Base-by-base conservation (phyloP, 768 basidiomycete species). In the Chalciporus chontae region DNA sequence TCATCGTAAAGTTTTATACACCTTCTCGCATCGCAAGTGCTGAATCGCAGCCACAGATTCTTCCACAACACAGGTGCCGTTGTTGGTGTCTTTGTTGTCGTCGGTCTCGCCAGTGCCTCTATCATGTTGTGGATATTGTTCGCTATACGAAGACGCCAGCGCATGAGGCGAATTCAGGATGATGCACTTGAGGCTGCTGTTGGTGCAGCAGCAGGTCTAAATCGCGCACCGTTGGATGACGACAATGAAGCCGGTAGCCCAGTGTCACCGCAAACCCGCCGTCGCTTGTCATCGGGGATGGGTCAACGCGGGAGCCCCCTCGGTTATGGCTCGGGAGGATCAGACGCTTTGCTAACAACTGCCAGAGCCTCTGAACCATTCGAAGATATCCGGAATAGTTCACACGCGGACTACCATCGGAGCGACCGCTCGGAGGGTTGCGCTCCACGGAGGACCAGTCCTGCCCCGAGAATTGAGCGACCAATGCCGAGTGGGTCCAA, bases 41-140 rank as follows among this genome's bases (percentile, higher is more conserved):
- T 59, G 43, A 57, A 44, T 15, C 37, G 54, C n/a, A 26, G 27
- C 5, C 39, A 15, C 50, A 90, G 88, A 48, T 98, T 96, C 72
- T 94, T 95, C 69, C 67, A 67, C 43, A 90, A 95, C 63, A 88
- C 85, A 19, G 92, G 92, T 17, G 94, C 93, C 10, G 93, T 97
- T 3, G 87, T 87, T 1, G 95, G 90, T 40, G 89, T 93, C 8
- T 98, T 96, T 60, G 81, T 91, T 34, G 83, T 93, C 14, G 89
- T 94, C 15, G 94, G 93, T 24, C 75, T 98, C 17, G 85, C 90
- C 4, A 83, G 71, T 24, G 83, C 79, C 18, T 81, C 77, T 42
- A 90, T 81, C 47, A 60, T 82, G 36, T 72, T 90, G 42, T 89
- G 81, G 77, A 73, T 85, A 48, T 68, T 87, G 56, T 88, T 90